Base-by-base conservation (phyloP, 495 filamentous ascomycete species). In the Talaromyces proteolyticus region DNA sequence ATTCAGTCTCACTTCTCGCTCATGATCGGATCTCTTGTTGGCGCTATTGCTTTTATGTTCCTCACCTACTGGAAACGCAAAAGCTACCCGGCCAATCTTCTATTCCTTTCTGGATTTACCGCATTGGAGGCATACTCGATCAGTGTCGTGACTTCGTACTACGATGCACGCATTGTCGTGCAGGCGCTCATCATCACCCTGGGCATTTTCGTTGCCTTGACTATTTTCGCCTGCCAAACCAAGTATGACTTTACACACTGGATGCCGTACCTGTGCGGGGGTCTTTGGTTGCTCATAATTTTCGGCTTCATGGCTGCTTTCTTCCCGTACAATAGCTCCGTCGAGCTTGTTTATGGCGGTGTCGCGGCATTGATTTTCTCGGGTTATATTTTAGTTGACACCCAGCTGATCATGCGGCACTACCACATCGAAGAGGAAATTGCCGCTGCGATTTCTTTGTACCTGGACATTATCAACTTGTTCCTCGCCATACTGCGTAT, bases 381-480 rank as follows among this genome's bases (percentile, higher is more conserved):
- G 26, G 92, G 76, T 0, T 99, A 97, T 65, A 92, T 97, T 53
- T 75, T 98, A 4, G 89, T 97, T 17, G 93, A 98, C 64, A 98
- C 93, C 2, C 92, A 97, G 77, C 70, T 98, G 44, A 82, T 98
- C 23, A 84, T 98, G 80, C 81, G 90, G 53, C 88, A 93, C 64
- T 91, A 95, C 59, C 94, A 98, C 61, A 90, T 95, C 46, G 93
- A 99, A 70, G 93, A 99, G 78, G 93, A 99, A 77, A 96, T 99
- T 63, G 91, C 91, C 0, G 93, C 93, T 44, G 85, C 91, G 1
- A 95, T 99, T 62, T 88, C 87, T 60, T 78, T 99, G 42, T 99
- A 99, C 64, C 73, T 99, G 37, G 93, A 98, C 66, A 83, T 98
- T 57, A 86, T 98, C 71, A 98, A 98, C 73, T 68, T 98, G 57